Base-by-base conservation (phyloP, 169 alveolate species). In the Sarcocystis neurona region DNA sequence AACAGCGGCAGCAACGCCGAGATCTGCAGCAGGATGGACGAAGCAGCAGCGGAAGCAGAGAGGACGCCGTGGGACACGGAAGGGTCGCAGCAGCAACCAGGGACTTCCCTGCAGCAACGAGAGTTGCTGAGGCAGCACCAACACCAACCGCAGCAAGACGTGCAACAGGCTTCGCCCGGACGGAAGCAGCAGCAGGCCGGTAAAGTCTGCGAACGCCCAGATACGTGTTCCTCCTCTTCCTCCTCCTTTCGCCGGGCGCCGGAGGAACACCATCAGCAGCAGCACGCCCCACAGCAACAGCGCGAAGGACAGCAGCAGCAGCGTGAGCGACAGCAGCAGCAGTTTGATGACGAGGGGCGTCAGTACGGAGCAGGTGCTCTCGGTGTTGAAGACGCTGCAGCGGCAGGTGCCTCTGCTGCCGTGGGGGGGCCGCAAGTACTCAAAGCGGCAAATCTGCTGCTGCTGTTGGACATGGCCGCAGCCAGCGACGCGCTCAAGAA, bases 381-480 rank as follows among this genome's bases (percentile, higher is more conserved):
- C 8, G 53, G 37, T 2, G 39, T 43, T 4, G 79, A 70, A 23
- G 15, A 70, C 39, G 56, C 10, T 23, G 82, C 1, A 72, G 56
- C n/a, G n/a, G 56, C 39, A 27, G 34, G 15, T 1, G 41, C 53
- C 2, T 8, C 15, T 6, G 56, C 15, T 56, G 53, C 41, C 53
- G 53, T 32, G 10, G 58, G 23, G 5, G 58, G 56, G 30, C 10
- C 15, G 6, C 56, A 72, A 72, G 56, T 72, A 0, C 39, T 72
- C 27, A 72, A 72, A 27, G 6, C 32, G 4, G 46, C 82, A 12
- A 72, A 37, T 32, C 53, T 27, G 34, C 41, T 72, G 5, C 82
- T 72, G 10, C 82, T 72, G 0, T 56, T 72, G 12, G 82, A 72
- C 34, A 72, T 72, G 82, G 58, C 47, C 27, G 50, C 53, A 2